Base-by-base conservation (phyloP, 805 yeast species). In the Saturnispora quitensis region DNA sequence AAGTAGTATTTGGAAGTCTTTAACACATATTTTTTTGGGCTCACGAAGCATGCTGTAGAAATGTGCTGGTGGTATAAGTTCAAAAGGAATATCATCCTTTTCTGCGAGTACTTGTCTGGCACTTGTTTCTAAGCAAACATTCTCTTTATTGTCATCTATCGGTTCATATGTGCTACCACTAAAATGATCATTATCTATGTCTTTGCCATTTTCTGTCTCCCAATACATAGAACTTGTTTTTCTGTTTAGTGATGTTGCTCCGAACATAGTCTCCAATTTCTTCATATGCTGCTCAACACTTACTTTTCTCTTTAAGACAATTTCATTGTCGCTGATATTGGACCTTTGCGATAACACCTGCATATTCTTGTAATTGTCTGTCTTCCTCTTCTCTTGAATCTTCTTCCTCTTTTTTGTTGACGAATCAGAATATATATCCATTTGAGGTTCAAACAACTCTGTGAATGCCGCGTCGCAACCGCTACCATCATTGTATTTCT, bases 1-100 rank as follows among this genome's bases (percentile, higher is more conserved):
- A 2, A 53, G 56, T 24, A 53, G 33, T 40, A 8, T 15, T 27
- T 47, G 45, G 17, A 48, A 53, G 12, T 50, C 53, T 22, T 50
- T 38, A 3, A 43, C 22, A 7, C 24, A 7, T 18, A 43, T 8
- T n/a, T n/a, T 17, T 27, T 28, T 18, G 6, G 33, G 45, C 7
- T 31, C 20, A 15, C 17, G 13, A 3, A 43, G 35, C 22, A 43
- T n/a, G 3, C 17, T 18, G 22, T 27, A 33, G 18, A 43, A 43
- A 12, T 43, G 24, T 20, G 33, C 9, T 7, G 45, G 45, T 43
- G 33, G 22, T 27, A n/a, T 15, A 10, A 43, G 34, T 5, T 17
- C 7, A 5, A 17, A 7, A 4, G 25, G 13, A 38, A 2, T 12
- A 9, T 38, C 17, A 13, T 4, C 24, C 24, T 38, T 38, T 20